These are phyloP conservation scores for Debaryomyces hansenii DNA, from an alignment of 805 yeast genomes.

Conservation along the genomic window DNA sequence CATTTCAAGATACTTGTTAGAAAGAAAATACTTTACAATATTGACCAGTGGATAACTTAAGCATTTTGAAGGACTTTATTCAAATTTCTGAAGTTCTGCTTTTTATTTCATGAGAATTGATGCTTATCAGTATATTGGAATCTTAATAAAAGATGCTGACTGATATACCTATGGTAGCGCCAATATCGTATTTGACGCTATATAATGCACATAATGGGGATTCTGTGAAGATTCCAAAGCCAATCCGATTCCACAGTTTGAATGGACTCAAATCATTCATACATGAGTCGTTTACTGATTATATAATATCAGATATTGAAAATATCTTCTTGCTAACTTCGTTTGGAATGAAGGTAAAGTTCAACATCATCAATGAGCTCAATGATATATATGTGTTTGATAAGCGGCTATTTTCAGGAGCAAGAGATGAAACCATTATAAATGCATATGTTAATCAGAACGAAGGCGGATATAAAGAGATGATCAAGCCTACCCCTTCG, in stretches of 20 bases:
- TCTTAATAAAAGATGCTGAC: neutral
- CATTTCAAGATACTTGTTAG: too few species aligned
- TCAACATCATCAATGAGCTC: conserved; percentile 49
- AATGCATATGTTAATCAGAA: conserved; percentile 10
- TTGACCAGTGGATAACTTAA: too few species aligned
- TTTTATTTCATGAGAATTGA: neutral
- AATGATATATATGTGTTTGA: conserved; percentile 64
- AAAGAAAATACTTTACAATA: too few species aligned
- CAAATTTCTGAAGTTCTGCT: too few species aligned
- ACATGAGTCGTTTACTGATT: conserved; percentile 24
- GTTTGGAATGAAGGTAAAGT: conserved; percentile 62
- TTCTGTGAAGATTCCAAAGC: conserved; percentile 34
- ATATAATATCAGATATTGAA: conserved; percentile 21
- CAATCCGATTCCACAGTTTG: conserved; percentile 38
- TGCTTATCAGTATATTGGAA: neutral
- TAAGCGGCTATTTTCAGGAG: conserved; percentile 51
- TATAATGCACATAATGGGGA: conserved; percentile 42
- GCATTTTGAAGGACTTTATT: too few species aligned
- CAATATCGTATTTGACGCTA: conserved; percentile 22
- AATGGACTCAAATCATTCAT: conserved; percentile 30
- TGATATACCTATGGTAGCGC: neutral
- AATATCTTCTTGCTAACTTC: conserved; percentile 58
- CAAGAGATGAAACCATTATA: conserved; percentile 6
- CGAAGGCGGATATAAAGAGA: conserved; percentile 8
- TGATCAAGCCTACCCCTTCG: conserved; percentile 6